These are phyloP conservation scores for Trichoderma sp. DNA, from an alignment of 2,329 filamentous ascomycete genomes.

Conservation along the genomic window DNA sequence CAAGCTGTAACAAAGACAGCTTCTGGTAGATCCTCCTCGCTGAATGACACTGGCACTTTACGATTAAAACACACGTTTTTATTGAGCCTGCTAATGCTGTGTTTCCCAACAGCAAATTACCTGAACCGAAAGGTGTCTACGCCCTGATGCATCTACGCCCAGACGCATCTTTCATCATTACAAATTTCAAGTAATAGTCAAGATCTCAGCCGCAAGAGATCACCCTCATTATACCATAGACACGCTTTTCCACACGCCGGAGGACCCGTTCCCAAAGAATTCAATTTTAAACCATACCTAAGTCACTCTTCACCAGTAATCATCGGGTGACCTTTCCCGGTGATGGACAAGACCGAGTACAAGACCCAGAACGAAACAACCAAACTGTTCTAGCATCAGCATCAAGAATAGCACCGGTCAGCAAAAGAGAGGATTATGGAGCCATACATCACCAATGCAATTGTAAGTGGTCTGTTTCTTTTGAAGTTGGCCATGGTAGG, in stretches of 20 bases:
- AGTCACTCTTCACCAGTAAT: not conserved
- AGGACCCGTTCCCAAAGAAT: not conserved
- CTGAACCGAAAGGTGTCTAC: not conserved
- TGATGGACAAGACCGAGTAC: not conserved
- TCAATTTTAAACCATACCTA: not conserved
- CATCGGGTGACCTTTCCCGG: not conserved
- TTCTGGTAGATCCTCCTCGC: not conserved
- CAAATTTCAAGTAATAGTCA: not conserved
- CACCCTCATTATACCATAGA: not conserved
- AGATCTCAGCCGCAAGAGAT: not conserved
- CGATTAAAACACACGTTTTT: not conserved
- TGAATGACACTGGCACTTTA: not conserved
- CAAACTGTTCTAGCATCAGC: not conserved
- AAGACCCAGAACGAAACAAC: not conserved
- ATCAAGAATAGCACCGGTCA: not conserved
- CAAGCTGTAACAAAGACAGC: not conserved
- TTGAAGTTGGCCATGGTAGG: conserved; percentile 36
- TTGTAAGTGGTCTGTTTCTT: conserved; percentile 32
- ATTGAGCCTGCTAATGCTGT: not conserved
- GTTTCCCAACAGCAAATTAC: not conserved
- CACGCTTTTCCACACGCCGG: not conserved
- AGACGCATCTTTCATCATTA: not conserved
- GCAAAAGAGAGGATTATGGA: conserved; percentile 44
- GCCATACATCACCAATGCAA: conserved; percentile 45
- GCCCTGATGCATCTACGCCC: not conserved